Base-by-base conservation (phyloP, 495 filamentous ascomycete species). In the Chaetomium fimeti region DNA sequence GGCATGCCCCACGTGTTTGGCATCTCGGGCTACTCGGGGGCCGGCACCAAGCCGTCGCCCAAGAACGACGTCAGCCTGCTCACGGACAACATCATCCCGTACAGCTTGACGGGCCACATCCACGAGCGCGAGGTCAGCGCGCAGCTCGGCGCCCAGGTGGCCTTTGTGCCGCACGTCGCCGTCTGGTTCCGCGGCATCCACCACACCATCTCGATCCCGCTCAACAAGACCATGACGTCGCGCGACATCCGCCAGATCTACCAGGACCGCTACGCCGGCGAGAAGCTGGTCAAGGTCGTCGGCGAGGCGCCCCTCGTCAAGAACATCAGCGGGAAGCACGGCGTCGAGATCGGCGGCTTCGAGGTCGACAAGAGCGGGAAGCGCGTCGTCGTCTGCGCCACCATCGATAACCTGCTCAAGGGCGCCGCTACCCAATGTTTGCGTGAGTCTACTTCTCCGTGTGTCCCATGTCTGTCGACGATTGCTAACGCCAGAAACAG, bases 331-430 rank as follows among this genome's bases (percentile, higher is more conserved):
- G 91, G 90, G 43, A 93, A 88, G 77, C 94, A 98, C 72, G 92
- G 92, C 11, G 87, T 96, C 22, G 92, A 98, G 79, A 91, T 98
- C 76, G 94, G 94, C 64, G 92, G 93, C 27, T 97, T 98, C 70
- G 92, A 88, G 48, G 93, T 97, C 48, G 90, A 97, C 79, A 90
- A 86, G 63, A 83, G 83, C 28, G 93, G 93, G 53, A 93, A 91
- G 82, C 83, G 94, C 40, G 94, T 93, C 0, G 94, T 98, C 57
- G 86, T 98, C 57, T 96, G 92, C 74, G 93, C 89, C 24, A 97
- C 93, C n/a, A 98, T 98, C 68, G 94, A 98, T 76, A 98, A 98
- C 78, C 79, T 98, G 65, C 82, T 96, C 60, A 98, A 98, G 85
- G 94, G 94, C 45, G 94, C 94, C 45, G 92, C 92, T 8, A 98